Evolutionary conservation across 176 grass and related monocot genomes (phyloP), one percentile per base, ranked within the genome.

Genomic region (Oryza rufipogon): DNA sequence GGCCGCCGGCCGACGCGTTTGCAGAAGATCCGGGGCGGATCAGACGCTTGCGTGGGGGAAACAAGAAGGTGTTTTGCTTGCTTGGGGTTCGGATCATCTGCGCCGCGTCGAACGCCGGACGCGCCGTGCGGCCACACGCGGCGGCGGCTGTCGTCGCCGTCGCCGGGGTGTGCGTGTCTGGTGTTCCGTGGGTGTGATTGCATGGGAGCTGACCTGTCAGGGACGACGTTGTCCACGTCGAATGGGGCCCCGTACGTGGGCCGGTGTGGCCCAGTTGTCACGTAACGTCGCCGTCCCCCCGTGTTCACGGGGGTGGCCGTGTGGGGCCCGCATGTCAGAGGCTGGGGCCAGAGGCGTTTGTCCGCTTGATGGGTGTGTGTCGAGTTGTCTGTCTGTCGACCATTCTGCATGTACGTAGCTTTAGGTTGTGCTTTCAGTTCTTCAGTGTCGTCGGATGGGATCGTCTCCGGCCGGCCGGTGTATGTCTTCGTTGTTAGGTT

Each of bases 11-110:
- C 39, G 39, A 41, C 39, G 39, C 39, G 39, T 49, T 44, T 44
- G 51, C 70, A 88, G 88, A 83, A 60, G 60, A 89, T 84, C 70
- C 22, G 20, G 49, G 16, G 11, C 44, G 64, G 51, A 34, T 66
- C 64, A 32, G 88, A 16, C 36, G 85, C 39, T 93, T 91, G 92
- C 92, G 92, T 94, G 88, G 26, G 89, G 89, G 85, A 34, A 91
- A 91, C 60, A 88, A 58, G 72, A 75, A 89, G 80, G 34, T 81
- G 83, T 80, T 80, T 30, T 88, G 82, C 72, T 67, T 86, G 82
- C 76, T 67, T 86, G 74, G 64, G 61, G 48, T 2, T 17, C 9
- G 48, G 85, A 93, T 93, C 88, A 38, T 30, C 86, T 88, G 81
- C 86, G 70, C 74, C 83, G 83, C 38, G 9, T 14, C 26, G 6